These are phyloP conservation scores for Deinandra increscens DNA, from an alignment of 129 eudicot species.

Conservation along the genomic window DNA sequence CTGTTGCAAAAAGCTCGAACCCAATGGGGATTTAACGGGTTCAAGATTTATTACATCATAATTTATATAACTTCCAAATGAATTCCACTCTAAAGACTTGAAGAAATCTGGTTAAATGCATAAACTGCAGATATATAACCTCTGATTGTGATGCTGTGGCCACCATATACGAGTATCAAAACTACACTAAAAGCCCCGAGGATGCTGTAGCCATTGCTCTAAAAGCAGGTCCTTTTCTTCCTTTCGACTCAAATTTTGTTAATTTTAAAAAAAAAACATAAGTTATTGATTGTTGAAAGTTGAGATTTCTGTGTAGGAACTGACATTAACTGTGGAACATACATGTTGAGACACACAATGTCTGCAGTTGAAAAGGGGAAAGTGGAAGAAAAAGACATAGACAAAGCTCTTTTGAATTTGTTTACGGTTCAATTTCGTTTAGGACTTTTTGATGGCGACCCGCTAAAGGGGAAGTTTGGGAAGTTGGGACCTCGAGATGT, in stretches of 20 bases:
- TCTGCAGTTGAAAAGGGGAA: conserved; percentile 69
- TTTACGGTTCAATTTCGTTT: conserved; percentile 72
- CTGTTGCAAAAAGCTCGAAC: conserved; percentile 78
- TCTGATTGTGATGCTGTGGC: conserved; percentile 99
- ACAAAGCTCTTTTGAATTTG: conserved; percentile 71
- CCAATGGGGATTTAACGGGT: conserved; percentile 94
- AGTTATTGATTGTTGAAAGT: conserved; percentile 7
- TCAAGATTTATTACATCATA: conserved; percentile 24
- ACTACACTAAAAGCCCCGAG: conserved; percentile 68
- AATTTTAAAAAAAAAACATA: not conserved
- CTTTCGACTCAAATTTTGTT: conserved; percentile 4
- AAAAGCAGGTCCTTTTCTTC: conserved; percentile 65
- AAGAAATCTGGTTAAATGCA: conserved; percentile 22
- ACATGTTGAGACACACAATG: conserved; percentile 60
- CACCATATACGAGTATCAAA: conserved; percentile 84
- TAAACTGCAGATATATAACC: conserved; percentile 65
- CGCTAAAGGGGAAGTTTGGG: conserved; percentile 47
- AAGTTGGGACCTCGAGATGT: conserved; percentile 61
- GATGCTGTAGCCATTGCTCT: conserved; percentile 95
- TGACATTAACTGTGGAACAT: conserved; percentile 90
- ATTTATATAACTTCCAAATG: conserved; percentile 4
- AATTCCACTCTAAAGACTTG: conserved; percentile 21
- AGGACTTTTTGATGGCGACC: conserved; percentile 77
- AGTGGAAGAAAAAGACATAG: conserved; percentile 64
- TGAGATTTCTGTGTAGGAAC: conserved; percentile 48